phyloP scores from a whole-genome alignment of 2,329 filamentous ascomycete species.

The Aspergillus puulaauensis region DNA sequence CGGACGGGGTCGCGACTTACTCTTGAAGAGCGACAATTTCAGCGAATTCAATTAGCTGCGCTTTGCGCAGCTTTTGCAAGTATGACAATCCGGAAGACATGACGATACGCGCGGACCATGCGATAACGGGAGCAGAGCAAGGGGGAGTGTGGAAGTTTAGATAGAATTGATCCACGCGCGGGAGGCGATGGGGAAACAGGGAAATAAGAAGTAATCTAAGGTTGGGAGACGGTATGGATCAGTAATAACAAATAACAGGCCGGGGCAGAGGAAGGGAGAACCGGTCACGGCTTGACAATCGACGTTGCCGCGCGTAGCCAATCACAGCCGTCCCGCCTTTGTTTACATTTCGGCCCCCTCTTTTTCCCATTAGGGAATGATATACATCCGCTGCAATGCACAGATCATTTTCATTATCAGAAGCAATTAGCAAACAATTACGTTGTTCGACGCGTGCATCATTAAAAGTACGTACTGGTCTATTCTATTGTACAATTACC shows the following conservation, averaged over 20 bases:
- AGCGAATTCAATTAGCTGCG: conserved; percentile 72
- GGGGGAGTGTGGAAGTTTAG: conserved; percentile 4
- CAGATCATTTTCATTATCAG: too few species aligned
- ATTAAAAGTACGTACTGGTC: not conserved
- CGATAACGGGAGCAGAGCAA: conserved; percentile 38
- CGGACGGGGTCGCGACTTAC: conserved; percentile 54
- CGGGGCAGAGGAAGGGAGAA: conserved; percentile 16
- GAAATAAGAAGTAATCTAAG: not conserved
- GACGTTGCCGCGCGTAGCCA: conserved; percentile 6
- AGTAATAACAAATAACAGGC: conserved; percentile 7
- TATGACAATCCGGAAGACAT: conserved; percentile 70
- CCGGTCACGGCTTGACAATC: not conserved
- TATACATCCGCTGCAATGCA: not conserved
- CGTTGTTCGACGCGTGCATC: too few species aligned
- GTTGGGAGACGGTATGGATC: not conserved
- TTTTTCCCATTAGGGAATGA: conserved; percentile 2
- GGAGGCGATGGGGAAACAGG: conserved; percentile 1
- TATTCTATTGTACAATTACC: conserved; percentile 10
- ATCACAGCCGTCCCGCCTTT: conserved; percentile 14
- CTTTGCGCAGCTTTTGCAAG: conserved; percentile 79
- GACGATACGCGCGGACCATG: conserved; percentile 40
- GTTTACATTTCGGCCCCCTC: conserved; percentile 21
- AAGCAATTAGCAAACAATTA: too few species aligned
- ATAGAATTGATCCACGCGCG: not conserved
- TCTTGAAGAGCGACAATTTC: conserved; percentile 68